phyloP scores from a whole-genome alignment of 306 rosid species.

The Castanopsis chinensis region DNA sequence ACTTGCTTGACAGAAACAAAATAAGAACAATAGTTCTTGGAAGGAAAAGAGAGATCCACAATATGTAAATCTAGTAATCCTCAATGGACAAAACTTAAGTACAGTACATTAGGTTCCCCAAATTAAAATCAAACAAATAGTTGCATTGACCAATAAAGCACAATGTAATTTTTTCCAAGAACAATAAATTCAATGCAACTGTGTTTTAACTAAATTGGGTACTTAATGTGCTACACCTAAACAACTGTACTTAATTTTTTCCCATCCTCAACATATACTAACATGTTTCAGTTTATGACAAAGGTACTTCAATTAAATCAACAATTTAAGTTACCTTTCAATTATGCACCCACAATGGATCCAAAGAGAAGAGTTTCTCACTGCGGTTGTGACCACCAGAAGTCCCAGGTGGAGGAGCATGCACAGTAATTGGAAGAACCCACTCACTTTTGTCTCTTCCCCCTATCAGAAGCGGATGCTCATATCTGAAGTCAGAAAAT shows the following conservation, averaged over 20 bases:
- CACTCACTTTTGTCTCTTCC: constrained; percentile 91
- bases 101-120: too few species aligned
- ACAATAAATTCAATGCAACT: too few species aligned
- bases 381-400: constrained; percentile 52
- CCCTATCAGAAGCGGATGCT: constrained; percentile 89
- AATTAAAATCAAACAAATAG: too few species aligned
- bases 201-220: too few species aligned
- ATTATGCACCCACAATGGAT: constrained; percentile 59
- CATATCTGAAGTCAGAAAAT: constrained; percentile 59
- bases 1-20: background rate
- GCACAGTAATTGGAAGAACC: constrained; percentile 94
- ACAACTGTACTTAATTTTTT: too few species aligned
- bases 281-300: background rate
- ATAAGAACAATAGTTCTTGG: too few species aligned
- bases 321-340: constrained; percentile 43
- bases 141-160: too few species aligned
- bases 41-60: background rate
- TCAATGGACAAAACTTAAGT: background rate
- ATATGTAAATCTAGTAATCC: background rate
- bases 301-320: background rate
- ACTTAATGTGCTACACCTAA: too few species aligned
- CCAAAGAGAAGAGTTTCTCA: constrained; percentile 69
- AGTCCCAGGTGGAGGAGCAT: constrained; percentile 69
- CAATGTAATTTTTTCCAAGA: too few species aligned
- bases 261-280: background rate